These are phyloP conservation scores for Pulicaria dysenterica DNA, from an alignment of 129 eudicot species.

Conservation along the genomic window DNA sequence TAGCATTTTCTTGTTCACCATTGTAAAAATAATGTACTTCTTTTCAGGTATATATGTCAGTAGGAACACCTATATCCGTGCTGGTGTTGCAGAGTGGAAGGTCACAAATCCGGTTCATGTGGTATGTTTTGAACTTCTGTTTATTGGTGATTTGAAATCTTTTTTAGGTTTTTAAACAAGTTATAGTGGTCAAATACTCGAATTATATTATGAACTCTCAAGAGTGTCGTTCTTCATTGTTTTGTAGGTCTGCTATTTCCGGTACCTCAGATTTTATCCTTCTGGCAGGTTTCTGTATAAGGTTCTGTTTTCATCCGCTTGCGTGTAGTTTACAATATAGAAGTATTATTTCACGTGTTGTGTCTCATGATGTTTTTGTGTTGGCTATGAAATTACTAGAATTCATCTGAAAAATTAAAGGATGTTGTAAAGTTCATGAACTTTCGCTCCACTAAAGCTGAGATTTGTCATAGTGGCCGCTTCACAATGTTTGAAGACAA, in stretches of 20 bases:
- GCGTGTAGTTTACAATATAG: constrained; percentile 6
- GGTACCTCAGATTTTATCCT: constrained; percentile 89
- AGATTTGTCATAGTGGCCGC: constrained; percentile 77
- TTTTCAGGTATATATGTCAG: constrained; percentile 83
- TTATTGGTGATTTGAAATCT: background rate
- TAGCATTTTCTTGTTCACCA: background rate
- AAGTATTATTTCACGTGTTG: constrained; percentile 3
- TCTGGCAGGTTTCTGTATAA: constrained; percentile 94
- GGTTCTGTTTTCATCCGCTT: constrained; percentile 43
- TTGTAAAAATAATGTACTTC: constrained; percentile 16
- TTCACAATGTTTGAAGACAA: constrained; percentile 88
- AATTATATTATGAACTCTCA: background rate
- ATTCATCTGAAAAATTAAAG: constrained; percentile 84
- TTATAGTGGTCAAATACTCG: background rate
- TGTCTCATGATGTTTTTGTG: constrained; percentile 31
- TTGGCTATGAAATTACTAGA: constrained; percentile 46
- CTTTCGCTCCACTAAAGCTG: constrained; percentile 66
- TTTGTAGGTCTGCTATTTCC: constrained; percentile 92
- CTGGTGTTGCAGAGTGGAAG: constrained; percentile 97
- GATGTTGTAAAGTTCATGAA: constrained; percentile 84
- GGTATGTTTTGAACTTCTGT: constrained; percentile 43
- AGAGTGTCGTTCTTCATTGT: constrained; percentile 16
- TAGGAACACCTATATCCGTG: constrained; percentile 91
- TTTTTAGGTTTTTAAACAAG: background rate
- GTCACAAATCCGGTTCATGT: constrained; percentile 87